Evolutionary conservation across 441 rosid genomes (phyloP).

Genomic region (Iberis amara): DNA sequence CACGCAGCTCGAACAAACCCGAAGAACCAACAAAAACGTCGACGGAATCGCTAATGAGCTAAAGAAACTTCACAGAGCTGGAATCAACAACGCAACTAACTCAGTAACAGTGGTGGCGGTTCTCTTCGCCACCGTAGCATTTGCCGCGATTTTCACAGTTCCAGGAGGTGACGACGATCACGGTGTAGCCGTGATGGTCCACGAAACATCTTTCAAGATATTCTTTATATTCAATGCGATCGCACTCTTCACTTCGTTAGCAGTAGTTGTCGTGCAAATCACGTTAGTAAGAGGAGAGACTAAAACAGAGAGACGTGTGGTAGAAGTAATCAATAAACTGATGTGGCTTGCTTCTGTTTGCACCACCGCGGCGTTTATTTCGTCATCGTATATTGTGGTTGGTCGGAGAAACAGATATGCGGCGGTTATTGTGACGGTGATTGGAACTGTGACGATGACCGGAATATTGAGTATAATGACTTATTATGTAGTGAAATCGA

Average conservation of each 20-base stretch:
- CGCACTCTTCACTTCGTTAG: slow-evolving; percentile 80
- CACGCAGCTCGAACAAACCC: slow-evolving; percentile 78
- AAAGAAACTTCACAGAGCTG: slow-evolving; percentile 66
- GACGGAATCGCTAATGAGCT: slow-evolving; percentile 74
- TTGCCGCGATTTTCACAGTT: slow-evolving; percentile 72
- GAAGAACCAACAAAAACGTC: slow-evolving; percentile 72
- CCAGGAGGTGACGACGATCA: slow-evolving; percentile 66
- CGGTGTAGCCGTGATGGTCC: slow-evolving; percentile 53
- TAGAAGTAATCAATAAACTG: slow-evolving; percentile 76
- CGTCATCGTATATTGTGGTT: slow-evolving; percentile 77
- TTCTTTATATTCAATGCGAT: slow-evolving; percentile 66
- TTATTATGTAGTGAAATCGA: slow-evolving; percentile 60
- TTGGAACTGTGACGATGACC: slow-evolving; percentile 67
- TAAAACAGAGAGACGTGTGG: slow-evolving; percentile 66
- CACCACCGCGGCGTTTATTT: slow-evolving; percentile 65
- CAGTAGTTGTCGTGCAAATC: slow-evolving; percentile 88
- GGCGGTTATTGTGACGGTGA: slow-evolving; percentile 60
- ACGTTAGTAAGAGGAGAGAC: slow-evolving; percentile 81
- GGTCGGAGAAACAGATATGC: slow-evolving; percentile 70
- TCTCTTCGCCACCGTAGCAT: slow-evolving; percentile 89
- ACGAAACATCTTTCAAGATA: slow-evolving; percentile 48
- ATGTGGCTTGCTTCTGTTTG: slow-evolving; percentile 93
- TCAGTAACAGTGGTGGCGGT: slow-evolving; percentile 87
- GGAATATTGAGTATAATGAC: slow-evolving; percentile 74
- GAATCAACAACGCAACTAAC: slow-evolving; percentile 87